Conservation (phyloP, 352 stramenopile genomes). For the Phytophthora tentaculata region DNA sequence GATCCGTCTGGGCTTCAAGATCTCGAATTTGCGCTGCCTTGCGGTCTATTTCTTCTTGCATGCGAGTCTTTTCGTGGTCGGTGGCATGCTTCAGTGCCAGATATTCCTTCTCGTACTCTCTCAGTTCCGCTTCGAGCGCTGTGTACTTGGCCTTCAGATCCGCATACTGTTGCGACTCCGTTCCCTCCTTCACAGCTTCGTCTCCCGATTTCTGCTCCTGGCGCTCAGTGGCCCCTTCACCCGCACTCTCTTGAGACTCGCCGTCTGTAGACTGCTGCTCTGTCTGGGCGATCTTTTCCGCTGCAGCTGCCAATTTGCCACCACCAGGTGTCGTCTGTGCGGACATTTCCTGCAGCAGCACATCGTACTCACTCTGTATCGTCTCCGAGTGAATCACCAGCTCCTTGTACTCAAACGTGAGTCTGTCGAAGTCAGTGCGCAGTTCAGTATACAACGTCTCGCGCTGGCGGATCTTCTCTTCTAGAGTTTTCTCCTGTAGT, state of each 20-base stretch:
- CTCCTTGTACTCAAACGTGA: constrained; percentile 88
- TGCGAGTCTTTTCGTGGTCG: constrained; percentile 64
- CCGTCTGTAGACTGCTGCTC: constrained; percentile 31
- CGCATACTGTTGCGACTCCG: constrained; percentile 44
- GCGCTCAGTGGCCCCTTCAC: constrained; percentile 23
- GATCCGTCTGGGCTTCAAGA: constrained; percentile 64
- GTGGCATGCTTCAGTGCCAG: constrained; percentile 55
- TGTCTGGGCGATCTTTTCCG: constrained; percentile 41
- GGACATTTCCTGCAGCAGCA: constrained; percentile 64
- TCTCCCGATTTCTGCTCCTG: constrained; percentile 29
- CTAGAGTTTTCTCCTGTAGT: constrained; percentile 58
- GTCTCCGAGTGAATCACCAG: constrained; percentile 81
- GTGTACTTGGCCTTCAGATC: constrained; percentile 58
- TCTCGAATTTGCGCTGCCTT: constrained; percentile 69
- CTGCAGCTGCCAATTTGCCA: constrained; percentile 48
- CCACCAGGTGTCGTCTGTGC: constrained; percentile 34
- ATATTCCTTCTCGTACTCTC: constrained; percentile 78
- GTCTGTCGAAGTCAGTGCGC: constrained; percentile 69
- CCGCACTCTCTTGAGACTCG: constrained; percentile 19
- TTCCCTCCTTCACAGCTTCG: constrained; percentile 19
- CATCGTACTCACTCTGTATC: constrained; percentile 74
- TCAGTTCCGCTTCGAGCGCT: constrained; percentile 63
- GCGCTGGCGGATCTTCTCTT: constrained; percentile 72
- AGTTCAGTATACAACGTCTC: constrained; percentile 65
- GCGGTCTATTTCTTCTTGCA: constrained; percentile 73